Base-by-base conservation (phyloP, 352 stramenopile species). In the Pythium aristosporum region DNA sequence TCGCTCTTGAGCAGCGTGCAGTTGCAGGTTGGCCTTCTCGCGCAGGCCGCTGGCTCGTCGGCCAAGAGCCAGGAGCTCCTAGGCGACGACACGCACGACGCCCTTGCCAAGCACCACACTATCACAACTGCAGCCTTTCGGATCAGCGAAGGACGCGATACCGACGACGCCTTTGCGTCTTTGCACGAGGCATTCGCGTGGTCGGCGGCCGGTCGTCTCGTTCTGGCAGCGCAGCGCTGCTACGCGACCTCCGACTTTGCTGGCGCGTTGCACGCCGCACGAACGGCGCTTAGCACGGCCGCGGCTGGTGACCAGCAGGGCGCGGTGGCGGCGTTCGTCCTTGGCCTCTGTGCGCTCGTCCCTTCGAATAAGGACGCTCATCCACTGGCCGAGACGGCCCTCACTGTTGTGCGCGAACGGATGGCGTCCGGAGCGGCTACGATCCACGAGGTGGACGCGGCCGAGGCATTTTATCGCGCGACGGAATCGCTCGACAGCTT, bases 1-100 rank as follows among this genome's bases (percentile, higher is more conserved):
- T 85, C 88, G 37, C 68, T 81, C 2, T 68, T 92, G 18, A 84
- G 82, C n/a, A 69, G 89, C 4, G 54, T 75, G 2, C 82, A 93
- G 34, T 76, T 89, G 62, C 72, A 73, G 16, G 68, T 91, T 20
- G 80, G 76, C 7, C 63, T 89, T 1, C 71, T 82, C 39, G 55
- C 62, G 0, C 61, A 82, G 42, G 75, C 82, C 16, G 64, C 69
- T 18, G 37, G n/a, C 5, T 80, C 86, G 9, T 86, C 69, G 18
- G 20, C 39, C 1, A 65, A 58, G 41, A 61, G 67, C 15, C 16
- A 63, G 2, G 49, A 64, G 16, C 25, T 50, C 10, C 10, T 59
- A 3, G 5, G 15, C 2, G 37, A 13, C 12, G 23, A 47, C 3
- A 37, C 21, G 9, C 30, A 54, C 34, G 50, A 10, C 4, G n/a